A percentile compares a stretch with the other conserved stretches of the same genome.
Evolutionary conservation across 2,329 filamentous ascomycete genomes (phyloP).

Genomic region (Colletotrichum sidae): DNA sequence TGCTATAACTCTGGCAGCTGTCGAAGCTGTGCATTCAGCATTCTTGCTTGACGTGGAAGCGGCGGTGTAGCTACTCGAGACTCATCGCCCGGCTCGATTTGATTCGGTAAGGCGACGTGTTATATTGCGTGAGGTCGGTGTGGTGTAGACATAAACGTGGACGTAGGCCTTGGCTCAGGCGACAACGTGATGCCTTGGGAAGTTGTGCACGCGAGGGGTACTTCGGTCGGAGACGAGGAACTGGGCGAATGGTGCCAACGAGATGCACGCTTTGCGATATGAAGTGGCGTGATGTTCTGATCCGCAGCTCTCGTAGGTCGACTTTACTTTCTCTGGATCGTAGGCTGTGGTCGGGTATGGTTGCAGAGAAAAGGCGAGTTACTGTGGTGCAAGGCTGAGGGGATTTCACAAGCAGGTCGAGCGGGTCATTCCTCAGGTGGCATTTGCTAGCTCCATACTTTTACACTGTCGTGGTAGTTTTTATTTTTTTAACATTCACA

Average conservation of each 20-base stretch:
- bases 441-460: slow-evolving; percentile 49
- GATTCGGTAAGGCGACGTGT: slow-evolving; percentile 30
- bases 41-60: slow-evolving; percentile 47
- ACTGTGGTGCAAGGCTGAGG: slow-evolving; percentile 37
- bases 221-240: slow-evolving; percentile 34
- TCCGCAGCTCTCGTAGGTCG: slow-evolving; percentile 14
- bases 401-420: slow-evolving; percentile 21
- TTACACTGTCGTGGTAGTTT: slow-evolving; percentile 9
- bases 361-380: slow-evolving; percentile 12
- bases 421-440: slow-evolving; percentile 37
- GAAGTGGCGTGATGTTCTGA: background rate
- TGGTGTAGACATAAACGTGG: too few relatives aligned
- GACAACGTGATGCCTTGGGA: slow-evolving; percentile 19
- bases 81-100: slow-evolving; percentile 51
- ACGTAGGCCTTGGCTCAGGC: too few relatives aligned
- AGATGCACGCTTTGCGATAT: background rate
- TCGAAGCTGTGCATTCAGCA: slow-evolving; percentile 53
- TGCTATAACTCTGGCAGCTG: slow-evolving; percentile 59
- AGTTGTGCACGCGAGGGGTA: slow-evolving; percentile 36
- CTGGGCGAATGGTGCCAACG: slow-evolving; percentile 11
- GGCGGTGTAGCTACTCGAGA: slow-evolving; percentile 53
- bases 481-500: background rate
- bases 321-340: background rate
- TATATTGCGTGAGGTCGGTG: slow-evolving; percentile 22
- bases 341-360: background rate